These are phyloP conservation scores for Rhypophila decipiens DNA, from an alignment of 495 filamentous ascomycete genomes.

Conservation along the genomic window DNA sequence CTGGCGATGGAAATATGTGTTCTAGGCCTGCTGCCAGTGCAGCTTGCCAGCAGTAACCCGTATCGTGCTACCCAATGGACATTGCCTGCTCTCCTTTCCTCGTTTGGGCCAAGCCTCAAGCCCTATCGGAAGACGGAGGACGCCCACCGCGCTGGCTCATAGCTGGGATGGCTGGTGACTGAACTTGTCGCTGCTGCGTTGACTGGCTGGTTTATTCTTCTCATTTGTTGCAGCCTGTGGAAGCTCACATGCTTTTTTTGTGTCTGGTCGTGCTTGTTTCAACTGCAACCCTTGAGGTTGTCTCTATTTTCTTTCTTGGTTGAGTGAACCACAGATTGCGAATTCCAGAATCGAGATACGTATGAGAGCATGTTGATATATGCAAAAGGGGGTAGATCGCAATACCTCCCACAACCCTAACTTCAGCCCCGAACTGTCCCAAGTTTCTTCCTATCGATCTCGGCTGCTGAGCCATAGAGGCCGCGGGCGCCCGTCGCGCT, in stretches of 20 bases:
- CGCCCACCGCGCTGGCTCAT: slow-evolving; percentile 6
- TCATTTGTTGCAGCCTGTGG: neutral
- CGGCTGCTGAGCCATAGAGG: no score
- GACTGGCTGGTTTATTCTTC: neutral
- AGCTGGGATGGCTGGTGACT: neutral
- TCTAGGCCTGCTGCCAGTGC: neutral
- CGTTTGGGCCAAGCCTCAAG: no score
- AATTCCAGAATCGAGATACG: neutral
- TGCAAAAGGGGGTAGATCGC: no score
- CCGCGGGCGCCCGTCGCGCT: neutral
- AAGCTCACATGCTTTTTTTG: slow-evolving; percentile 6
- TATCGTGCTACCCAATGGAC: slow-evolving; percentile 1
- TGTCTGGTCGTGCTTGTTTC: neutral
- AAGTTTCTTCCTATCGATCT: no score
- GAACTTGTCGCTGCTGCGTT: neutral
- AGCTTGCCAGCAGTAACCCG: no score
- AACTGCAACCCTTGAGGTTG: neutral
- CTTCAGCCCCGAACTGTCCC: no score
- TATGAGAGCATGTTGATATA: neutral
- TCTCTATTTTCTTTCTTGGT: neutral
- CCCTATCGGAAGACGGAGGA: slow-evolving; percentile 1
- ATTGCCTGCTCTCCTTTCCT: no score
- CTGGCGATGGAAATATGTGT: no score
- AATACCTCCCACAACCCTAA: no score
- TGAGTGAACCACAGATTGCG: no score